Base-by-base conservation (phyloP, 2,329 filamentous ascomycete genomes). In the Ilyonectria robusta region DNA sequence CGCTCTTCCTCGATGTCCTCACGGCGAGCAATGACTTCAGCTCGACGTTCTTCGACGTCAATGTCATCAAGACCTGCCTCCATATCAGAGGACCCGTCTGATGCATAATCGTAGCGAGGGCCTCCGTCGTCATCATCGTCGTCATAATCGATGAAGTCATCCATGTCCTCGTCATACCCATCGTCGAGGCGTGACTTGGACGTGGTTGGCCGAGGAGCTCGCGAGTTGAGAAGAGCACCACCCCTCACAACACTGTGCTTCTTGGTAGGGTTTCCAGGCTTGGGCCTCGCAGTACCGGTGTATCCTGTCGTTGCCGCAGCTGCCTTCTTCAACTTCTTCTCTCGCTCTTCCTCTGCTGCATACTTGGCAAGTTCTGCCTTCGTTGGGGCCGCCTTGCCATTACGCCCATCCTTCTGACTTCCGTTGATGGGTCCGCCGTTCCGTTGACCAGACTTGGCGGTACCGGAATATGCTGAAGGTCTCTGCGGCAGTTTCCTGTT, bases 1-100 rank as follows among this genome's bases (percentile, higher is more conserved):
- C 84, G 85, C 72, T 92, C 82, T 66, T 92, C 89, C 71, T 88
- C 83, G 19, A 87, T 83, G 73, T 95, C 93, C 77, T 95, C 93
- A 53, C 86, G 85, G 50, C 87, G 88, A 26, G 92, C 93, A 61
- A 86, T 84, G 33, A 83, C 80, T 66, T 91, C 87, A 2, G 92
- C 91, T 56, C 82, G 77, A 53, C 84, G 82, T 78, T 95, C 93
- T 78, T 95, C 93, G 40, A 86, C 83, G 67, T 94, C 92, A 59
- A 95, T 88, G 72, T 94, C 92, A 67, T 91, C 91, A 42, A 92
- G 78, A 37, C 92, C 92, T 2, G 92, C 93, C 78, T 94, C 92
- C 91, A 94, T 94, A 73, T 94, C 93, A 6, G 91, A 93, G 6
- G 91, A 92, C 6, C 78, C 89, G 61, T 92, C 92, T 1, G 89